Evolutionary conservation across 2,329 filamentous ascomycete genomes (phyloP), one percentile per base, ranked within the genome.

Genomic region (Fusarium multiceps): DNA sequence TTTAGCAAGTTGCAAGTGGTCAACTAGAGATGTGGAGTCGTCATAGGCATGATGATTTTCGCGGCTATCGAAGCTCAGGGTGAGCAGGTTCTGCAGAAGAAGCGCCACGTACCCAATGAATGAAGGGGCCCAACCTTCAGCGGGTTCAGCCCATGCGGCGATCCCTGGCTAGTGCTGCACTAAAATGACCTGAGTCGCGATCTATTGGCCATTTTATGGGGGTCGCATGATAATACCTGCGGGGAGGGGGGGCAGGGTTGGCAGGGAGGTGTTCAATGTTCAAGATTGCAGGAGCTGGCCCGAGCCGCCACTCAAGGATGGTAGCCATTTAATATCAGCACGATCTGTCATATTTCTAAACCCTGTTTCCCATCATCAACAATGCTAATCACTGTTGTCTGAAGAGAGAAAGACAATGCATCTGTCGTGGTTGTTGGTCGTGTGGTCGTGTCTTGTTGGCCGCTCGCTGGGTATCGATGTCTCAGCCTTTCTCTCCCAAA

Each of bases 401-500:
- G 6, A 37, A n/a, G 34, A 37, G 34, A 37, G 18, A 18, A 18
- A n/a, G 27, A 50, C 34, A 53, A 63, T 63, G 60, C 21, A 56
- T 63, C 7, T 56, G 34, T 27, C 54, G 42, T 32, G 40, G 48
- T 25, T 56, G 58, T 41, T 63, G 59, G 48, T 62, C 11, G 23
- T 59, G 20, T 63, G 34, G 58, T 49, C 58, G 1, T 63, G 42
- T 63, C 42, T 63, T 6, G 28, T 63, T 7, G n/a, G 48, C 13
- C 58, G 23, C 25, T 49, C 32, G 2, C 9, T 46, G 7, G 20
- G 57, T 4, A 11, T 48, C 5, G 42, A 63, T 37, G 48, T 47
- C 13, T 21, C 48, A 1, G 59, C 51, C 12, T 61, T 63, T 20
- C 23, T 63, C 16, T 25, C 32, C 5, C 59, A 43, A 8, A 42